Conservation (phyloP, 768 basidiomycete genomes). For the Lyophyllum atratum region DNA sequence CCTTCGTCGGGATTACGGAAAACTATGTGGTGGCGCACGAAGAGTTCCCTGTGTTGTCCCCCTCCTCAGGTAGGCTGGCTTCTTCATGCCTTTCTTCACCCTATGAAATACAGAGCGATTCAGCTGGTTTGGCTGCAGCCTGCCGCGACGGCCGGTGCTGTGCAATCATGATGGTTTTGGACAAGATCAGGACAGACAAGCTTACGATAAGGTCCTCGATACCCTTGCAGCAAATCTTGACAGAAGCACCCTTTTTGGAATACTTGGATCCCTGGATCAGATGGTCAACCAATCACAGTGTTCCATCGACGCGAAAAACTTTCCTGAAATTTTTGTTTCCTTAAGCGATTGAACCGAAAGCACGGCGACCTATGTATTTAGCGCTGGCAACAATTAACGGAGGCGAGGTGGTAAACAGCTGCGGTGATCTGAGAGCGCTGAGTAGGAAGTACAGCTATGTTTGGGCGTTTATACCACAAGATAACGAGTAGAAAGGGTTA, state of each 20-base stretch:
- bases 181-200: neutral
- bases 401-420: neutral
- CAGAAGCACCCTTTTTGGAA: neutral
- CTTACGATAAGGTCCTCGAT: neutral
- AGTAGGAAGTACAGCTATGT: neutral
- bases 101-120: neutral
- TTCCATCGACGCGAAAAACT: neutral
- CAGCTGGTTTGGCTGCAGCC: neutral
- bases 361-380: neutral
- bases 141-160: neutral
- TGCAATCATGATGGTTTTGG: neutral
- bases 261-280: neutral
- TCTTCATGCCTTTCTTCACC: no score
- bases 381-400: neutral
- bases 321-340: neutral
- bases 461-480: neutral
- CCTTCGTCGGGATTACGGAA: neutral
- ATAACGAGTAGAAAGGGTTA: neutral
- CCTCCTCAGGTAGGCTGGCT: no score
- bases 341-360: neutral
- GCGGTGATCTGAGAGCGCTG: no score
- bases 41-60: neutral
- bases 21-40: conserved; percentile 12
- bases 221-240: neutral
- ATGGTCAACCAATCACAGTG: neutral